Conservation (phyloP, 768 basidiomycete genomes). For the Lentinula boryana region DNA sequence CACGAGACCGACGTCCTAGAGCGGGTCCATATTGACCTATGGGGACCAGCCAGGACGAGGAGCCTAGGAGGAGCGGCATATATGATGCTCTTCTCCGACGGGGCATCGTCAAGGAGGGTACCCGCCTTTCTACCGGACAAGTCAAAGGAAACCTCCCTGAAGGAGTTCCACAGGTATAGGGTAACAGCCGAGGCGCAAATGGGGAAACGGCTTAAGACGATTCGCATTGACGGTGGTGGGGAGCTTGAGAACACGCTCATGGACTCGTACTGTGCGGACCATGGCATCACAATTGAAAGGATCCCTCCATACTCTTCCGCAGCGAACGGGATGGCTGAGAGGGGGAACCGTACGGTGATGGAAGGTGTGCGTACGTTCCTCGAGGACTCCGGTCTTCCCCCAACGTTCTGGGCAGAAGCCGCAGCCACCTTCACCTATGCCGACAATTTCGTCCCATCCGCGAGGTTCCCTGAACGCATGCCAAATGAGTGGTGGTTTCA, state of each 20-base stretch:
- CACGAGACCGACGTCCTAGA: conserved; percentile 14
- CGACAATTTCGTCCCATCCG: not conserved
- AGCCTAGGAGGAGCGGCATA: conserved; percentile 14
- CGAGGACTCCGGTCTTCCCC: not conserved
- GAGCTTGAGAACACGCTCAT: conserved; percentile 1
- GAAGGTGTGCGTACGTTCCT: conserved; percentile 9
- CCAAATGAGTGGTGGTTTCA: not conserved
- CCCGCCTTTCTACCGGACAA: conserved; percentile 19
- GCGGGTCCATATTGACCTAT: conserved; percentile 18
- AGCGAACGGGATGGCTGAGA: conserved; percentile 21
- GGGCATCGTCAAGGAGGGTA: conserved; percentile 9
- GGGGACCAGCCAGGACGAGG: conserved; percentile 13
- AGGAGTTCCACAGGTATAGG: not conserved
- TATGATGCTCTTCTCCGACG: conserved; percentile 4
- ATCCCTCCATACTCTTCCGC: conserved; percentile 17
- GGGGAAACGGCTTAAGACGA: conserved; percentile 7
- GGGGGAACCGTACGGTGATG: conserved; percentile 13
- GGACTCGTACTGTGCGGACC: not conserved
- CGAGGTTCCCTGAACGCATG: not conserved
- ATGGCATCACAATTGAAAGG: conserved; percentile 17
- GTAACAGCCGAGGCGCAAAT: conserved; percentile 16
- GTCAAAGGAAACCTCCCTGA: conserved; percentile 10
- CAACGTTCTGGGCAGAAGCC: not conserved
- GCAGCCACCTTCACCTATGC: not conserved
- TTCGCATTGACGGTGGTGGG: conserved; percentile 6